Percentiles rank a stretch among this genome's conserved stretches.
Conservation (phyloP, 148 eudicot species). For the Limonium bicolor region DNA sequence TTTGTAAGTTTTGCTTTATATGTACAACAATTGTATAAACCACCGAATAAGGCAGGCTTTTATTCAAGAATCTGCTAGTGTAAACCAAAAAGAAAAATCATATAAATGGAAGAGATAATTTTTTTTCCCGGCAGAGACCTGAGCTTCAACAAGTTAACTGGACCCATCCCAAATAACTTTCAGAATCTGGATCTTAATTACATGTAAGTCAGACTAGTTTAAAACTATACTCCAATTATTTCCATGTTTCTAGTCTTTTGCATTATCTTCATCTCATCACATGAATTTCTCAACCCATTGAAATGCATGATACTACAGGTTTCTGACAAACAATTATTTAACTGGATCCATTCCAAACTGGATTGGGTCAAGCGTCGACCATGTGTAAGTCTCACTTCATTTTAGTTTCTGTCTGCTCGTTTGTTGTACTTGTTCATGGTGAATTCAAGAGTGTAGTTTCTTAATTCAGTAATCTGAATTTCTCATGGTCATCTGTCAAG, state of each 20-base stretch:
- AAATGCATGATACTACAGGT: conserved; percentile 16
- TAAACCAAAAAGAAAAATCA: neutral
- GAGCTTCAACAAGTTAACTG: conserved; percentile 39
- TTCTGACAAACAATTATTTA: conserved; percentile 26
- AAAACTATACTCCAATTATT: neutral
- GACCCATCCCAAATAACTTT: conserved; percentile 25
- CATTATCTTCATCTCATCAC: neutral
- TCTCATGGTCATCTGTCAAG: neutral
- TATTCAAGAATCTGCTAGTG: neutral
- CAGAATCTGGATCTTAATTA: neutral
- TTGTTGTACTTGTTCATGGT: no score
- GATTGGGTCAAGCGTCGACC: conserved; percentile 6
- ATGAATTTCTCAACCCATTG: neutral
- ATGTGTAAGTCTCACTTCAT: conserved; percentile 12
- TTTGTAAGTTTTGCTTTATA: conserved; percentile 16
- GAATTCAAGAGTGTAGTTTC: neutral
- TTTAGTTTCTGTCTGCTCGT: neutral
- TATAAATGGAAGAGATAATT: neutral
- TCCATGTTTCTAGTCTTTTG: neutral
- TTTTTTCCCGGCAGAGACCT: conserved; percentile 30
- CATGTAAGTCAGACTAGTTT: conserved; percentile 17
- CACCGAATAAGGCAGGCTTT: neutral
- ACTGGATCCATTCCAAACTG: conserved; percentile 28
- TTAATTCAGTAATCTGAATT: neutral
- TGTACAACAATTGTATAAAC: neutral